Conservation (phyloP, 2,329 filamentous ascomycete genomes). For the Stachybotrys elegans region DNA sequence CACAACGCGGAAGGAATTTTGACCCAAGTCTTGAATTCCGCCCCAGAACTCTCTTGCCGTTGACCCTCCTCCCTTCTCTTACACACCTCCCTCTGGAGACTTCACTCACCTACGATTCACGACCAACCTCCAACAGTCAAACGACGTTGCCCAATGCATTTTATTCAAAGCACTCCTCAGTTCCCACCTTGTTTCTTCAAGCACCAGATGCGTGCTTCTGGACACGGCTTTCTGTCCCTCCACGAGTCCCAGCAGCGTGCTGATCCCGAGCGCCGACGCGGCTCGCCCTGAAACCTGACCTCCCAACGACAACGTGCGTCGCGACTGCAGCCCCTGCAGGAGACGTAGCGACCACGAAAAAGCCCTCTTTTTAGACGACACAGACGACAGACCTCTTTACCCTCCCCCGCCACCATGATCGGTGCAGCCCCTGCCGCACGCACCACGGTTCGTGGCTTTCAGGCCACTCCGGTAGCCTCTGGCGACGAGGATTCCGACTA, state of each 20-base stretch:
- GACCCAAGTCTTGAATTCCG: too few species aligned
- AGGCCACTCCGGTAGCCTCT: slow-evolving; percentile 47
- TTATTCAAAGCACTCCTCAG: slow-evolving; percentile 41
- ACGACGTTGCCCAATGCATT: slow-evolving; percentile 44
- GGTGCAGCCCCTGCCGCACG: slow-evolving; percentile 42
- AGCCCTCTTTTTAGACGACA: slow-evolving; percentile 6
- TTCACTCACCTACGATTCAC: slow-evolving; percentile 4
- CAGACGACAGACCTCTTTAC: too few species aligned
- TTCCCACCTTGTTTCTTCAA: slow-evolving; percentile 44
- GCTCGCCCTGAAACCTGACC: slow-evolving; percentile 38
- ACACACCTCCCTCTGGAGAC: slow-evolving; percentile 10
- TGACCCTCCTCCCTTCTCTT: slow-evolving; percentile 2
- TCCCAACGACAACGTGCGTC: slow-evolving; percentile 11
- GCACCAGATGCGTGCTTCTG: slow-evolving; percentile 53
- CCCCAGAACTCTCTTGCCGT: background rate
- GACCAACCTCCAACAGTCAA: slow-evolving; percentile 9
- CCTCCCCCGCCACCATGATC: slow-evolving; percentile 35
- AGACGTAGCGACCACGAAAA: slow-evolving; percentile 3
- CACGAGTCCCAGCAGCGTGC: slow-evolving; percentile 47
- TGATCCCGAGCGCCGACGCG: slow-evolving; percentile 56
- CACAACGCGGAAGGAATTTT: too few species aligned
- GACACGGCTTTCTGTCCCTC: slow-evolving; percentile 43
- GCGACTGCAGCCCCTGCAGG: background rate
- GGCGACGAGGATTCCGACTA: slow-evolving; percentile 55
- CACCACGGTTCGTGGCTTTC: slow-evolving; percentile 53